Evolutionary conservation across 768 basidiomycete species (phyloP), one percentile per base, ranked within the genome.

Genomic region (Pleurotus platypus): DNA sequence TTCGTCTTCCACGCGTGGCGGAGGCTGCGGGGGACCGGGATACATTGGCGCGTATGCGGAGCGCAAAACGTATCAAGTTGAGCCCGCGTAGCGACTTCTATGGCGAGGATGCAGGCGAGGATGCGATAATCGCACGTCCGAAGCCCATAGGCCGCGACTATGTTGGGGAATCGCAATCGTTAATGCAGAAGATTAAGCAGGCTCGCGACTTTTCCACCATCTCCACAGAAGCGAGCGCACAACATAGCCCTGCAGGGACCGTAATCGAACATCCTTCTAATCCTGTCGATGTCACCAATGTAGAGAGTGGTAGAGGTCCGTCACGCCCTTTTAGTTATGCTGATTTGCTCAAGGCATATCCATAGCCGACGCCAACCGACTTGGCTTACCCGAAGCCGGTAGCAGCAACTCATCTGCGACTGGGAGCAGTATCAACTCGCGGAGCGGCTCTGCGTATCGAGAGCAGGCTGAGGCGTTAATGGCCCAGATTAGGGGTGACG

Each of bases 401-500:
- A 66, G 37, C 60, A 50, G 72, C 75, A 26, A 71, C 66, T 57
- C 57, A 64, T 40, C 71, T 63, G 47, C 70, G 74, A 2, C 82
- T 83, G 57, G 85, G 87, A 0, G 86, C 89, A 6, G 75, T 84
- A 18, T 54, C 18, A 54, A 54, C 22, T 54, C 51, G 24, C 51
- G 51, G 3, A 54, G 39, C 38, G 51, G 51, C 11, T 18, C 51
- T 18, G 81, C 79, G 7, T 90, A 90, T 67, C 83, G 92, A 42
- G 77, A 84, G 62, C 85, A 91, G 62, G 93, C 90, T 11, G 89
- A 84, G 7, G 84, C 78, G 22, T 70, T 95, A 46, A 93, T 95
- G 89, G 88, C 87, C 22, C 89, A 92, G 61, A 92, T 94, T 61
- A 88, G 87, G 70, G 80, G 77, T 57, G 90, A 91, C 63, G 84